Percentiles rank a stretch among this genome's conserved stretches.
These are phyloP conservation scores for Epichloe gansuensis DNA, from an alignment of 2,329 filamentous ascomycete genomes.

Conservation along the genomic window DNA sequence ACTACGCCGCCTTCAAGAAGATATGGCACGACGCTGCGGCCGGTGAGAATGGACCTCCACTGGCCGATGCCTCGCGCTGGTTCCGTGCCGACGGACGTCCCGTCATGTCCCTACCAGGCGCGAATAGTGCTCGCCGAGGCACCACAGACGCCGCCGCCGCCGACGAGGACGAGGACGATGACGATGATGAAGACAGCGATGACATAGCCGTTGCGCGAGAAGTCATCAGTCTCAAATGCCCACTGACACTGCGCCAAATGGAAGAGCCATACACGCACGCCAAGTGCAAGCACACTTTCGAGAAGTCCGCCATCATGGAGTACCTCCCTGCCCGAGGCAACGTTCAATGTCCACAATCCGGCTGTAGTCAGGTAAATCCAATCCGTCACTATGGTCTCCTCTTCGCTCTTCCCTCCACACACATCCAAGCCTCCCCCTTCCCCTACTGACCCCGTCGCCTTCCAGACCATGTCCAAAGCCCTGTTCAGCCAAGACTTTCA, in stretches of 20 bases:
- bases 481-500: slow-evolving; percentile 36
- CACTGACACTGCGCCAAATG: slow-evolving; percentile 52
- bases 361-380: slow-evolving; percentile 42
- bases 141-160: background rate
- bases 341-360: slow-evolving; percentile 50
- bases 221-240: slow-evolving; percentile 54
- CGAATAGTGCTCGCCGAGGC: background rate
- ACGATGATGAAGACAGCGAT: slow-evolving; percentile 45
- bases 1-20: slow-evolving; percentile 47
- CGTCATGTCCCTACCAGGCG: slow-evolving; percentile 17
- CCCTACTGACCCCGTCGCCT: background rate
- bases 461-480: slow-evolving; percentile 32
- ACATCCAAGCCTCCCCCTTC: background rate
- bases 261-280: slow-evolving; percentile 52
- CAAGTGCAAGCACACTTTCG: slow-evolving; percentile 61
- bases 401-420: background rate
- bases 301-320: slow-evolving; percentile 50
- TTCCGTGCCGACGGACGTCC: slow-evolving; percentile 35
- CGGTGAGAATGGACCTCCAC: slow-evolving; percentile 33
- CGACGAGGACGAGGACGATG: slow-evolving; percentile 11
- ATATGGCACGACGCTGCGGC: slow-evolving; percentile 42
- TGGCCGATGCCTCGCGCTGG: slow-evolving; percentile 42
- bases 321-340: slow-evolving; percentile 29
- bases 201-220: slow-evolving; percentile 56
- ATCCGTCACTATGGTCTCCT: background rate